Conservation (phyloP, 1,284 basidiomycete species). For the Uromyces viciae-fabae region DNA sequence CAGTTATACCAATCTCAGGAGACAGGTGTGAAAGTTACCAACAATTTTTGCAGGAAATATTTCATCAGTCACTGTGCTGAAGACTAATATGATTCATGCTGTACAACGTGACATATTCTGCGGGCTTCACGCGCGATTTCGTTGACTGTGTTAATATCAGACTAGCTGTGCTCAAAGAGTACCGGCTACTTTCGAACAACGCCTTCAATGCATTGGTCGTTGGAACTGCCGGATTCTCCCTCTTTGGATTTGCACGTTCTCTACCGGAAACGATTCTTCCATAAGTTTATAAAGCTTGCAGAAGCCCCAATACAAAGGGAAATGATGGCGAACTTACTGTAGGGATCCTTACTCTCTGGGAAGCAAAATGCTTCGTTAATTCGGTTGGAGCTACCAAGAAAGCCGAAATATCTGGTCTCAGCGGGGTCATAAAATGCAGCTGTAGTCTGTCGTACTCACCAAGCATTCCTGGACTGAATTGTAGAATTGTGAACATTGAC, state of each 20-base stretch:
- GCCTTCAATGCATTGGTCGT: conserved; percentile 4
- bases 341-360: conserved; percentile 32
- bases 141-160: no score
- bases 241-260: conserved; percentile 30
- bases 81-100: no score
- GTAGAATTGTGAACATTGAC: neutral
- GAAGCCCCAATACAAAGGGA: neutral
- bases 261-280: neutral
- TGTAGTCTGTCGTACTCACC: neutral
- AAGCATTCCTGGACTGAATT: conserved; percentile 31
- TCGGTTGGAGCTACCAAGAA: conserved; percentile 4
- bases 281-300: neutral
- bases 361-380: conserved; percentile 28
- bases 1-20: no score
- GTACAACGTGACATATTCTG: no score
- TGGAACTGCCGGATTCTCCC: conserved; percentile 3
- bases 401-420: neutral
- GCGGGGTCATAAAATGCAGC: neutral
- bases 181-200: neutral
- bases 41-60: no score
- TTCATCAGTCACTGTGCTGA: no score
- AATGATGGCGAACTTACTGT: conserved; percentile 6
- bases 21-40: no score
- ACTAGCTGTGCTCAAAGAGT: no score
- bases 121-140: no score